Percentiles rank a stretch among this genome's conserved stretches.
Evolutionary conservation across 768 basidiomycete species (phyloP).

Genomic region (Mycena amicta): DNA sequence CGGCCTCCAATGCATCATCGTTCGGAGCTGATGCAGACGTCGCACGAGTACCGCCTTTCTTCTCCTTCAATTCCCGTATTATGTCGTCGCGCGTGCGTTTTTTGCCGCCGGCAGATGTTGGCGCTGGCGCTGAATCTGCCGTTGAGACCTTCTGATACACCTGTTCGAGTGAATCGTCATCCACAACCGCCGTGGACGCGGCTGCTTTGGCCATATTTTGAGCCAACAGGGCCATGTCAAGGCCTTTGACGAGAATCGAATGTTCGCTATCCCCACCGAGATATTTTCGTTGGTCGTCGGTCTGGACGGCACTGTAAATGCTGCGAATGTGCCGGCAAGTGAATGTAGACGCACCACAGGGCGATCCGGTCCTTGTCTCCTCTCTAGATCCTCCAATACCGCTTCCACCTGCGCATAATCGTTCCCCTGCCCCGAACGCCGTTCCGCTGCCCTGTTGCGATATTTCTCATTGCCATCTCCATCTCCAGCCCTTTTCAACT

Average conservation of each 20-base stretch:
- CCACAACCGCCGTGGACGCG: slow-evolving; percentile 52
- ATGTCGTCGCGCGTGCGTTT: slow-evolving; percentile 84
- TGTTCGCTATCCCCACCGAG: slow-evolving; percentile 87
- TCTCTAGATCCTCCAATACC: slow-evolving; percentile 81
- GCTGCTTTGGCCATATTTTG: slow-evolving; percentile 72
- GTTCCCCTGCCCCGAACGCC: slow-evolving; percentile 63
- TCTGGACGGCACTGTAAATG: slow-evolving; percentile 41
- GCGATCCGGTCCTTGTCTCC: slow-evolving; percentile 64
- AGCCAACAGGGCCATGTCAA: slow-evolving; percentile 85
- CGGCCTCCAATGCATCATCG: slow-evolving; percentile 45
- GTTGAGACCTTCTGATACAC: slow-evolving; percentile 58
- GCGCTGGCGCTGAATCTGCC: slow-evolving; percentile 20
- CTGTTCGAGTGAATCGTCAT: slow-evolving; percentile 82
- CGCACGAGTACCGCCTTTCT: slow-evolving; percentile 37
- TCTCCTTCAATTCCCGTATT: slow-evolving; percentile 70
- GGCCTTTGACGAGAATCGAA: slow-evolving; percentile 85
- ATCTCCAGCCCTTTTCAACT: slow-evolving; percentile 57
- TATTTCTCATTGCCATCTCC: slow-evolving; percentile 46
- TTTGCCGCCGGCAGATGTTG: slow-evolving; percentile 35
- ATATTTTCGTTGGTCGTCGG: slow-evolving; percentile 74
- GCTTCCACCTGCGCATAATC: slow-evolving; percentile 85
- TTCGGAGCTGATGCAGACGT: too few relatives aligned
- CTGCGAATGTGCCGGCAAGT: too few relatives aligned
- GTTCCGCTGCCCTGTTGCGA: slow-evolving; percentile 76
- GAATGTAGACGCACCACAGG: not conserved